Conservation (phyloP, 352 stramenopile species). For the Globisporangium cederbergense region DNA sequence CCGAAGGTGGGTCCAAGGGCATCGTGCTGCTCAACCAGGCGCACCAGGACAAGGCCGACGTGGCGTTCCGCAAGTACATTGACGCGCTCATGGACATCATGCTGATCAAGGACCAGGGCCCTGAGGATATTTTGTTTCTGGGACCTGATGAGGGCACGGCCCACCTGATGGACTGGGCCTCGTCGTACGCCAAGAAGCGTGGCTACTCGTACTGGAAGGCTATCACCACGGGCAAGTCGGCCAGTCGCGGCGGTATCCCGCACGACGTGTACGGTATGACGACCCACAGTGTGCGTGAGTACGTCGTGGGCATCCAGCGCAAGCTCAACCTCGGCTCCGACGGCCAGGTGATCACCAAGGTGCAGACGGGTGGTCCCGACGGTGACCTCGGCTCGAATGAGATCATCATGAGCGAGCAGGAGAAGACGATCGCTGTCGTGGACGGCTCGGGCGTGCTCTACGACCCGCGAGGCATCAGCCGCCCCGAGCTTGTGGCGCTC, state of each 20-base stretch:
- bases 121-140: conserved; percentile 96
- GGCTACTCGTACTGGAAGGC: conserved; percentile 94
- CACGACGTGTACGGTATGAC: conserved; percentile 99
- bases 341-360: conserved; percentile 92
- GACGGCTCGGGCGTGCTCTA: conserved; percentile 94
- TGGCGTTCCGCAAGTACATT: conserved; percentile 94
- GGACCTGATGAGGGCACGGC: conserved; percentile 97
- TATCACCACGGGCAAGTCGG: conserved; percentile 97
- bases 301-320: conserved; percentile 92
- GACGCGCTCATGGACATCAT: conserved; percentile 96
- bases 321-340: conserved; percentile 88
- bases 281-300: conserved; percentile 96
- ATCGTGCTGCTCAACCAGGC: conserved; percentile 94
- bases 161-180: conserved; percentile 96
- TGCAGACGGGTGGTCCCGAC: conserved; percentile 96
- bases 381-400: conserved; percentile 98
- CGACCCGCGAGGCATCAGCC: conserved; percentile 93
- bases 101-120: conserved; percentile 92
- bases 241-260: conserved; percentile 93
- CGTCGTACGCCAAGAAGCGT: conserved; percentile 89
- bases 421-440: conserved; percentile 95
- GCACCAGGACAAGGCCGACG: conserved; percentile 82
- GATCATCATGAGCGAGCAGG: conserved; percentile 95
- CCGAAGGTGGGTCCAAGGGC: conserved; percentile 96
- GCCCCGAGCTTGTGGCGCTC: conserved; percentile 90